These are phyloP conservation scores for Pugionium cornutum DNA, from an alignment of 345 rosid species.

Conservation along the genomic window DNA sequence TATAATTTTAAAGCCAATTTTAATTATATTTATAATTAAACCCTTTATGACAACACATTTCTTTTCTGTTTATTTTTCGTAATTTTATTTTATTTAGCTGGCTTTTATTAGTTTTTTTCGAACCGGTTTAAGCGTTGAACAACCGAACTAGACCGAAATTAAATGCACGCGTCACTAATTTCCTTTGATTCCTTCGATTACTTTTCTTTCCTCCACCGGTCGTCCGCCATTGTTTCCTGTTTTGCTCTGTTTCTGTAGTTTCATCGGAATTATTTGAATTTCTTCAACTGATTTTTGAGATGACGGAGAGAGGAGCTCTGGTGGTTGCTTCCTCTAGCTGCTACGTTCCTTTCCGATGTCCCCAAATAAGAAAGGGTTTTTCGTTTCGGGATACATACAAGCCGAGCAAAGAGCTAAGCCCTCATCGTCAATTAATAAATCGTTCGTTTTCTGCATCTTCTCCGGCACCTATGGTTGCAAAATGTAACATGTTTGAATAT, in stretches of 20 bases:
- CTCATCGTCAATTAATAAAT: slow-evolving; percentile 3
- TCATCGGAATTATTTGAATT: background rate
- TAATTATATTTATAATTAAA: no score
- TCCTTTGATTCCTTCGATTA: background rate
- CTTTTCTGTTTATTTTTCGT: no score
- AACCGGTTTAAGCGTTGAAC: background rate
- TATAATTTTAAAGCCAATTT: no score
- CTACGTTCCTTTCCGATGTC: slow-evolving; percentile 17
- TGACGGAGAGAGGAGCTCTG: slow-evolving; percentile 25
- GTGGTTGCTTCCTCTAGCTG: slow-evolving; percentile 19
- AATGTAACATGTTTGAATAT: slow-evolving; percentile 43
- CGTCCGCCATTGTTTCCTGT: slow-evolving; percentile 14
- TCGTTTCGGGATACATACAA: slow-evolving; percentile 3
- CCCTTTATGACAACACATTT: no score
- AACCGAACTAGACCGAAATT: slow-evolving; percentile 14
- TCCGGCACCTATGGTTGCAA: background rate
- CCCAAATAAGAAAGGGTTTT: slow-evolving; percentile 18
- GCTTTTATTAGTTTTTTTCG: background rate
- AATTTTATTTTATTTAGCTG: no score
- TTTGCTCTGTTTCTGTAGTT: background rate
- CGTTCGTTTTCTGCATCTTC: background rate
- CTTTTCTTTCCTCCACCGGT: slow-evolving; percentile 20
- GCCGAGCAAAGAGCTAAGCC: slow-evolving; percentile 8
- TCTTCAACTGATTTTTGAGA: background rate
- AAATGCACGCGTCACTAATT: background rate